These are phyloP conservation scores for Termitomyces sp. DNA, from an alignment of 768 basidiomycete genomes.

Conservation along the genomic window DNA sequence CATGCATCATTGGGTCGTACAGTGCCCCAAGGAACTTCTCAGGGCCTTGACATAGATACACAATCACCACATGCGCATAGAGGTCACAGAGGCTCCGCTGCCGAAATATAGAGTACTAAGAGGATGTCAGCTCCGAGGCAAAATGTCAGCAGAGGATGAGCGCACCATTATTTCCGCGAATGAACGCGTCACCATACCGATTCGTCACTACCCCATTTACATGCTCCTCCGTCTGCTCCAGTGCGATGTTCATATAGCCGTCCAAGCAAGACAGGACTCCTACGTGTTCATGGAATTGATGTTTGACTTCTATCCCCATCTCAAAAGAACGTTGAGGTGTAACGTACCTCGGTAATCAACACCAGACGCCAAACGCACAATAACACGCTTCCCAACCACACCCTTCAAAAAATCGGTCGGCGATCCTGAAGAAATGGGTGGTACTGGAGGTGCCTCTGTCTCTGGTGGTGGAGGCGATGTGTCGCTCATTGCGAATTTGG, in stretches of 20 bases:
- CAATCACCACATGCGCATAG: neutral
- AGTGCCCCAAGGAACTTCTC: neutral
- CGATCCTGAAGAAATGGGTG: conserved; percentile 56
- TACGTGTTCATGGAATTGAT: conserved; percentile 20
- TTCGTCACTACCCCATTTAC: conserved; percentile 86
- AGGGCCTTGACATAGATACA: neutral
- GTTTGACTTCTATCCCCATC: neutral
- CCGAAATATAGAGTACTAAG: neutral
- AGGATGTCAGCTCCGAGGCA: neutral
- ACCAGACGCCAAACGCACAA: conserved; percentile 86
- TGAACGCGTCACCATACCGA: conserved; percentile 92
- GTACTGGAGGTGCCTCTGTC: conserved; percentile 45
- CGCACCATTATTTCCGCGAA: conserved; percentile 88
- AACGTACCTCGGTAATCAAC: conserved; percentile 86
- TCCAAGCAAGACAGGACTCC: conserved; percentile 93
- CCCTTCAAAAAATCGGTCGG: conserved; percentile 93
- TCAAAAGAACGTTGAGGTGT: neutral
- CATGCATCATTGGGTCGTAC: no score
- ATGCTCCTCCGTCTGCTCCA: conserved; percentile 97
- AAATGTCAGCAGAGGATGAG: neutral
- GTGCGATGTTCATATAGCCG: conserved; percentile 98
- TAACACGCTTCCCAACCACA: conserved; percentile 93
- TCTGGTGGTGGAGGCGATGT: conserved; percentile 25
- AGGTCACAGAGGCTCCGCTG: neutral
- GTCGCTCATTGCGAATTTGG: conserved; percentile 3